A percentile compares a stretch with the other conserved stretches of the same genome.
These are phyloP conservation scores for Populus pruinosa DNA, from an alignment of 345 rosid genomes.

Conservation along the genomic window DNA sequence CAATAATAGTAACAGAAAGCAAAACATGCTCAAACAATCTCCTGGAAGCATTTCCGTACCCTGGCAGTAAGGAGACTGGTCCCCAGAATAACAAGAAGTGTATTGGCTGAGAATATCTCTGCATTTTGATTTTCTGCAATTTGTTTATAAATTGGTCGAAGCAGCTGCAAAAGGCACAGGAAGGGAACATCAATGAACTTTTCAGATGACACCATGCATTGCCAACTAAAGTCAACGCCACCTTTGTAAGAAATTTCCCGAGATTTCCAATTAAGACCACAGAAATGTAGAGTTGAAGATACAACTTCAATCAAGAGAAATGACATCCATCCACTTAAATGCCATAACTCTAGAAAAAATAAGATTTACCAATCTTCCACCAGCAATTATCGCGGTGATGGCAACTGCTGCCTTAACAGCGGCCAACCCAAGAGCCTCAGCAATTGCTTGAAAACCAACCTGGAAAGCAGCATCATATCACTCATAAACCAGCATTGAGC, in stretches of 20 bases:
- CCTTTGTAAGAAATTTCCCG: neutral
- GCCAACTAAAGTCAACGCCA: neutral
- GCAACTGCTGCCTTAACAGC: slow-evolving; percentile 96
- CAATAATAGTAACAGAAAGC: neutral
- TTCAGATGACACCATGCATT: neutral
- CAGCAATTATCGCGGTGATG: slow-evolving; percentile 90
- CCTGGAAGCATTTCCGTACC: slow-evolving; percentile 44
- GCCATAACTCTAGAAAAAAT: slow-evolving; percentile 8
- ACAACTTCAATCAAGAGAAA: slow-evolving; percentile 4
- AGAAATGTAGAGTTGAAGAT: slow-evolving; percentile 1
- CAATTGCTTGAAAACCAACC: slow-evolving; percentile 97
- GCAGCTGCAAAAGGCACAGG: slow-evolving; percentile 59
- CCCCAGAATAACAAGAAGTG: slow-evolving; percentile 92
- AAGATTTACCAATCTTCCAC: slow-evolving; percentile 87
- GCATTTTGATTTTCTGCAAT: slow-evolving; percentile 97
- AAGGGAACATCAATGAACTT: slow-evolving; percentile 9
- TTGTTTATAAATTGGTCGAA: slow-evolving; percentile 95
- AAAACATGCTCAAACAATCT: slow-evolving; percentile 15
- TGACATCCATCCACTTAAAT: slow-evolving; percentile 11
- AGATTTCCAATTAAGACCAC: slow-evolving; percentile 13
- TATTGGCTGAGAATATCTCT: slow-evolving; percentile 96
- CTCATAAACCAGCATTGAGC: neutral
- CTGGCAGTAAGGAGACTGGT: slow-evolving; percentile 99
- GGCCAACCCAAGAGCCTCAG: slow-evolving; percentile 97
- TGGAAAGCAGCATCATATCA: slow-evolving; percentile 34